Conservation (phyloP, 2,329 filamentous ascomycete genomes). For the Botrytis porri region DNA sequence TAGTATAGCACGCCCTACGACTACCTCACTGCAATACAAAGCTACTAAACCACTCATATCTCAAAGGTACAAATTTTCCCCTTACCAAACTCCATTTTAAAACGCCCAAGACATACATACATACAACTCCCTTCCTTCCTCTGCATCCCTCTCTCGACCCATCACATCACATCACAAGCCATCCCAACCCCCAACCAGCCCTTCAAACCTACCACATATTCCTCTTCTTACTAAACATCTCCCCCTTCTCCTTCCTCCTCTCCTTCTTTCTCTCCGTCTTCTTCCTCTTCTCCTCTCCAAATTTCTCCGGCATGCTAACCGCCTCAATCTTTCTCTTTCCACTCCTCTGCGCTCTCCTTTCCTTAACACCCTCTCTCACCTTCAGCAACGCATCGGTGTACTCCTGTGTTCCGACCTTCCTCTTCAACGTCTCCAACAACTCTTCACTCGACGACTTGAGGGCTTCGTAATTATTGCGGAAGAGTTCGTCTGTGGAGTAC, state of each 20-base stretch:
- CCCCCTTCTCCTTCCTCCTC: slow-evolving; percentile 73
- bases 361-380: slow-evolving; percentile 70
- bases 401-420: slow-evolving; percentile 74
- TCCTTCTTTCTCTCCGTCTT: slow-evolving; percentile 82
- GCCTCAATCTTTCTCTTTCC: slow-evolving; percentile 88
- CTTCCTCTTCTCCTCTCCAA: slow-evolving; percentile 75
- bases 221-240: slow-evolving; percentile 56
- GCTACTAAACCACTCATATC: too few relatives aligned
- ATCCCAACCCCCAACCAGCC: neutral
- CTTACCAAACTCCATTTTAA: neutral
- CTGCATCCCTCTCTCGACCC: too few relatives aligned
- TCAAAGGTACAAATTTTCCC: neutral
- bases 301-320: slow-evolving; percentile 75
- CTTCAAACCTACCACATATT: slow-evolving; percentile 28
- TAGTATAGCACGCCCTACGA: neutral
- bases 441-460: slow-evolving; percentile 72
- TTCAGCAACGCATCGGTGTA: slow-evolving; percentile 73
- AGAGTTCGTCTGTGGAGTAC: slow-evolving; percentile 66
- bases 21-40: too few relatives aligned
- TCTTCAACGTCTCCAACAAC: slow-evolving; percentile 77
- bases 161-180: neutral
- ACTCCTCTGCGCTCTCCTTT: slow-evolving; percentile 69
- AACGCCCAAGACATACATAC: neutral
- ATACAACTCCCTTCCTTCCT: neutral
- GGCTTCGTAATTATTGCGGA: slow-evolving; percentile 65